Evolutionary conservation across 2,329 filamentous ascomycete genomes (phyloP), one percentile per base, ranked within the genome.

Genomic region (Orbilia brochopaga): DNA sequence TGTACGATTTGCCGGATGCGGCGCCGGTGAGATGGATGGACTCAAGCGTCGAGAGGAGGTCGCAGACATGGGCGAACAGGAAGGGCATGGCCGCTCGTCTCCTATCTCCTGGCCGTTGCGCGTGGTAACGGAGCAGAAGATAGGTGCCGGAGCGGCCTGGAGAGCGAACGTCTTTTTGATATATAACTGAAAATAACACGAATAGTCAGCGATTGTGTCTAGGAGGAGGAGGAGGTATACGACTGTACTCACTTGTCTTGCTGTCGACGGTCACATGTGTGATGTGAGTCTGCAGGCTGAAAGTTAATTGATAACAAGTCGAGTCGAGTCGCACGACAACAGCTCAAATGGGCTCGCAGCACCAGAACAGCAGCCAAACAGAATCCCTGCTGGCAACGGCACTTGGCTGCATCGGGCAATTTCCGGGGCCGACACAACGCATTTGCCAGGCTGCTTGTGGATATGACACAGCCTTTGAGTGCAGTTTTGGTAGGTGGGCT

Each of bases 41-140:
- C 56, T 74, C 74, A 55, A 76, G 74, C 2, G 69, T 63, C 8
- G 73, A 69, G 32, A 76, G 60, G 17, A 76, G 73, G 51, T 76
- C 73, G 46, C 72, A 67, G 40, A 76, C 32, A 51, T 76, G 66
- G 6, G 73, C 50, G 62, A 76, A 75, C 17, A 67, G 60, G 69
- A 76, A 75, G 21, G 74, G 27, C 74, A 75, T 75, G 37, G 13
- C 37, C 11, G 37, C 19, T 19, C 19, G 8, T 48, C n/a, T 19
- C 19, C 44, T 23, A 48, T 19, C n/a, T 48, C 15, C 44, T 48
- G 15, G 17, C 44, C n/a, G 44, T 21, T 37, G 32, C 32, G 32
- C 13, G 15, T 19, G 11, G 5, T 3, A 21, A 19, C n/a, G 19
- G 44, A 23, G n/a, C n/a, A 11, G 44, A 21, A 3, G 17, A 19